A percentile compares a stretch with the other conserved stretches of the same genome.
These are phyloP conservation scores for Colletotrichum caudatum DNA, from an alignment of 2,329 filamentous ascomycete species.

Conservation along the genomic window DNA sequence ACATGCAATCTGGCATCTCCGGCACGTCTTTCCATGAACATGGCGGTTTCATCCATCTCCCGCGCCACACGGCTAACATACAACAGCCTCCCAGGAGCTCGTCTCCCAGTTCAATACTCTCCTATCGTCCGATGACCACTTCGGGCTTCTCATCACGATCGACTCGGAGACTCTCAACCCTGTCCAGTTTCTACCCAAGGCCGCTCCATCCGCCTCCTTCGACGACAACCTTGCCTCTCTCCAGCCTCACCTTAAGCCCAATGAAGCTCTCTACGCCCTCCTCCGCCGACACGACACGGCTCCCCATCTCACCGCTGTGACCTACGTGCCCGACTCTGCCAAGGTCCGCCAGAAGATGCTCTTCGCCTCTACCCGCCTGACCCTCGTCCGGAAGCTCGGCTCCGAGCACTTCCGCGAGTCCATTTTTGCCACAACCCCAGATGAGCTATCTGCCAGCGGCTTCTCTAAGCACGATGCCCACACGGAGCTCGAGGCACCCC, in stretches of 20 bases:
- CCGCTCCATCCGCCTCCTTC: slow-evolving; percentile 69
- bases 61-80: slow-evolving; percentile 18
- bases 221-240: slow-evolving; percentile 72
- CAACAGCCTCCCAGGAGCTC: slow-evolving; percentile 80
- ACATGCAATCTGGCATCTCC: slow-evolving; percentile 84
- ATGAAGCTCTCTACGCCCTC: slow-evolving; percentile 79
- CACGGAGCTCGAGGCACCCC: slow-evolving; percentile 71
- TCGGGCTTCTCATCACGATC: slow-evolving; percentile 80
- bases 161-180: slow-evolving; percentile 76
- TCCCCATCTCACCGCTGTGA: slow-evolving; percentile 75
- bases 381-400: slow-evolving; percentile 80
- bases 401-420: slow-evolving; percentile 83
- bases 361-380: slow-evolving; percentile 82
- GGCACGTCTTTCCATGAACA: slow-evolving; percentile 58
- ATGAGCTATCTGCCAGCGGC: slow-evolving; percentile 76
- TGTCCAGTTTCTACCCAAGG: slow-evolving; percentile 63
- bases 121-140: slow-evolving; percentile 70
- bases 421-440: slow-evolving; percentile 76
- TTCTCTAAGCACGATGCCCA: slow-evolving; percentile 81
- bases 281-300: slow-evolving; percentile 73
- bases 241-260: slow-evolving; percentile 71
- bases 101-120: slow-evolving; percentile 78
- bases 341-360: slow-evolving; percentile 89
- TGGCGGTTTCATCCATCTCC: background rate
- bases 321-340: slow-evolving; percentile 83